These are phyloP conservation scores for Bimuria novae-zelandiae DNA, from an alignment of 2,329 filamentous ascomycete species.

Conservation along the genomic window DNA sequence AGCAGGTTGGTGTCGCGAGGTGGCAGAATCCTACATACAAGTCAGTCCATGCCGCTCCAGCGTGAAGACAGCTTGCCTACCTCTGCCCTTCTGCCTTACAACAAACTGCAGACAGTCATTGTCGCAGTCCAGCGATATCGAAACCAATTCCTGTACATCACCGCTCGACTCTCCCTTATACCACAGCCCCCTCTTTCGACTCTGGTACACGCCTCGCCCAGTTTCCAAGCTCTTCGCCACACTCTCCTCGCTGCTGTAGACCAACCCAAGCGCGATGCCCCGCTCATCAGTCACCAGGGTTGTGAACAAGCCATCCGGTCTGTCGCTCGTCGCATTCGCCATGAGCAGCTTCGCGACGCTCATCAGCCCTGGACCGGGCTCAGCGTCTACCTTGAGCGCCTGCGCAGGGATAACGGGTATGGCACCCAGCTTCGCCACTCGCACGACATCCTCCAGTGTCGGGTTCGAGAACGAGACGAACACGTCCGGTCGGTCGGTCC, in stretches of 20 bases:
- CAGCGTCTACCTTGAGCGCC: slow-evolving; percentile 67
- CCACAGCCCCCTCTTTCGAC: slow-evolving; percentile 93
- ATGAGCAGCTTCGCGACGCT: slow-evolving; percentile 74
- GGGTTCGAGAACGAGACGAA: slow-evolving; percentile 55
- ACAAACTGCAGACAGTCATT: slow-evolving; percentile 89
- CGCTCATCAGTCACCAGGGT: slow-evolving; percentile 91
- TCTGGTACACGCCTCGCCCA: slow-evolving; percentile 88
- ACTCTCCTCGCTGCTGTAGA: slow-evolving; percentile 93
- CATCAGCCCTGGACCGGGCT: slow-evolving; percentile 63
- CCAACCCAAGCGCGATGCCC: slow-evolving; percentile 81
- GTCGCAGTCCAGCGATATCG: slow-evolving; percentile 88
- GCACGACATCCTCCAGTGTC: slow-evolving; percentile 46
- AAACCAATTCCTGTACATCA: slow-evolving; percentile 86
- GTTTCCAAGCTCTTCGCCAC: slow-evolving; percentile 84
- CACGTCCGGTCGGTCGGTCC: slow-evolving; percentile 54
- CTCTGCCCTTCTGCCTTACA: slow-evolving; percentile 83
- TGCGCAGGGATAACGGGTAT: slow-evolving; percentile 77
- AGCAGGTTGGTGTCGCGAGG: slow-evolving; percentile 88
- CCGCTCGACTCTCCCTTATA: slow-evolving; percentile 95
- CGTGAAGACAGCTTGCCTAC: slow-evolving; percentile 40
- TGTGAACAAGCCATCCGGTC: slow-evolving; percentile 80
- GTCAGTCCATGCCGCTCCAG: slow-evolving; percentile 8
- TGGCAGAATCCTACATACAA: slow-evolving; percentile 76
- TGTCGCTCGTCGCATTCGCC: slow-evolving; percentile 77
- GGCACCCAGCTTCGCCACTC: slow-evolving; percentile 51